Evolutionary conservation across 208 protist genomes (phyloP), one percentile per base, ranked within the genome.

Genomic region (Trypanosoma platydactyli): DNA sequence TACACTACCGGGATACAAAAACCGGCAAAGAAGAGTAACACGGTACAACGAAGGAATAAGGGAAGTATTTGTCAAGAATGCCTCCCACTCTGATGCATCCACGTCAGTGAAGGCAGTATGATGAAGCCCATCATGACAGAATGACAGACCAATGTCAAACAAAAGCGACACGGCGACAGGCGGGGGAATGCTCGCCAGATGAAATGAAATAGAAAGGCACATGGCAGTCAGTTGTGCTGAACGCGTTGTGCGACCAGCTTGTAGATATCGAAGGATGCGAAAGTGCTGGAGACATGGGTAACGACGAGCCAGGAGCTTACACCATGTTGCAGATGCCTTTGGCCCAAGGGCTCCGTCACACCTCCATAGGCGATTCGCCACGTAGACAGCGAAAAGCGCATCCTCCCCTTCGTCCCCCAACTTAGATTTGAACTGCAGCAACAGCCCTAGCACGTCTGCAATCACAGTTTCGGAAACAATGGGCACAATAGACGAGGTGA

Each of bases 211-310:
- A 49, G 59, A 29, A 56, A 80, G 58, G 40, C 73, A 79, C 71
- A 73, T 68, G 33, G 64, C 68, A 24, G 70, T 53, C 22, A 81
- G 49, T 11, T 74, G 73, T 29, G 82, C 78, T 35, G 72, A 73
- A 46, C 76, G 68, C 27, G 81, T 38, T 5, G 79, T 79, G 15
- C 81, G 81, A 13, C 79, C 80, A 0, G 65, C 71, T 12, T 80
- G 75, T 24, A 94, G 46, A 54, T 84, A 59, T n/a, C 64, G 69
- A 16, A 89, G 54, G 56, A 88, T 64, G 29, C 73, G 64, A 69
- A 84, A 91, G 79, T 94, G 88, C 51, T 83, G 71, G 18, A 91
- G 76, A 16, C 88, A 68, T 24, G 88, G 85, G 44, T 83, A 76
- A 52, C 77, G 76, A 30, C 74, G 74, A 22, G 60, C 30, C 50